These are phyloP conservation scores for Cladosporium sp. DNA, from an alignment of 2,329 filamentous ascomycete species.

Conservation along the genomic window DNA sequence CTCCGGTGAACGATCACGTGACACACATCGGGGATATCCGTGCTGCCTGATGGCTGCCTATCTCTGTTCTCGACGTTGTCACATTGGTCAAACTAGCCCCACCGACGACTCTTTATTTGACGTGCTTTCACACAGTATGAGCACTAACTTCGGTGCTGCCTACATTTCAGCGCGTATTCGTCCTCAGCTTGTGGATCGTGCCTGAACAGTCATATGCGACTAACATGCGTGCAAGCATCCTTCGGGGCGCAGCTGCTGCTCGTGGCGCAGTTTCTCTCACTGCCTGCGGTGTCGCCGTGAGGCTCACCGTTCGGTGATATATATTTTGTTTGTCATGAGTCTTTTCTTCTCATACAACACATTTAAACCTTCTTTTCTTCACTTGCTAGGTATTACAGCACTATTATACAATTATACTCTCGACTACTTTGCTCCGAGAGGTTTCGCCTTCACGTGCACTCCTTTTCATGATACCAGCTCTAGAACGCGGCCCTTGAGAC, in stretches of 20 bases:
- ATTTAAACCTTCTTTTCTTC: not conserved
- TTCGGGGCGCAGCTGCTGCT: not conserved
- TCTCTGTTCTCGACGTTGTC: not conserved
- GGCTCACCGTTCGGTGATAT: not conserved
- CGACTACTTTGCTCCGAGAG: not conserved
- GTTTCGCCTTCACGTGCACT: not conserved
- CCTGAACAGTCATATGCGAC: not conserved
- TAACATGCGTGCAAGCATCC: not conserved
- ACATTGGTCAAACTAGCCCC: not conserved
- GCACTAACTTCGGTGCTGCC: not conserved
- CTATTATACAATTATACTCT: not conserved
- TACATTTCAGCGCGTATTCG: not conserved
- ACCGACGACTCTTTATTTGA: not conserved
- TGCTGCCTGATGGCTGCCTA: not conserved
- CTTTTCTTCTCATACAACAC: not conserved
- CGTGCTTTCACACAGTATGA: not conserved
- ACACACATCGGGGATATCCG: not conserved
- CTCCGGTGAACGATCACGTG: not conserved
- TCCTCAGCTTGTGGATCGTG: not conserved
- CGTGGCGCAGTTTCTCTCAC: not conserved
- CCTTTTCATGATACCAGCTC: not conserved
- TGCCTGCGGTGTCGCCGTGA: not conserved
- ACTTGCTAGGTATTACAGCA: not conserved
- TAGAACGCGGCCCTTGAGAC: not conserved
- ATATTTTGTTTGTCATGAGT: not conserved